These are phyloP conservation scores for Saturnispora hagleri DNA, from an alignment of 805 yeast species.

Conservation along the genomic window DNA sequence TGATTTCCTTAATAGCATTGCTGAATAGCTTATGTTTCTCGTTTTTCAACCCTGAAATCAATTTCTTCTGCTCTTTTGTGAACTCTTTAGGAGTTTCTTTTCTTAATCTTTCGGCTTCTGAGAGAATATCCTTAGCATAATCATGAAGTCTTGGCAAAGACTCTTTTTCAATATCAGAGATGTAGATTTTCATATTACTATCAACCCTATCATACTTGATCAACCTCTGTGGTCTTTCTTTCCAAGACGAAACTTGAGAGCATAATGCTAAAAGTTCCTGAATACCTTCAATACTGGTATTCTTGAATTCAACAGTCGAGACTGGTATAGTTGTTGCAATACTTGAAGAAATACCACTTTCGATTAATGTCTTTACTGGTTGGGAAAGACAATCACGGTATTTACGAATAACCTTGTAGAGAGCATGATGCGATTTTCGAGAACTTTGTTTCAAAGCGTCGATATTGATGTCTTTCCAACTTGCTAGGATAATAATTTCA, in stretches of 20 bases:
- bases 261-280: conserved; percentile 20
- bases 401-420: conserved; percentile 77
- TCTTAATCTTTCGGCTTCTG: conserved; percentile 52
- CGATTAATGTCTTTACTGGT: conserved; percentile 47
- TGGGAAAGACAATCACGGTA: conserved; percentile 56
- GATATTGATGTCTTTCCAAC: conserved; percentile 95
- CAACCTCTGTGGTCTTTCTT: conserved; percentile 46
- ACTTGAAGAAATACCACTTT: conserved; percentile 39
- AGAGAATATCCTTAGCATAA: conserved; percentile 44
- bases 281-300: conserved; percentile 3
- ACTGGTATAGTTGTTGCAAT: conserved; percentile 4
- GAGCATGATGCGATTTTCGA: conserved; percentile 71
- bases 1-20: conserved; percentile 65
- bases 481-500: conserved; percentile 81
- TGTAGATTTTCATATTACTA: conserved; percentile 47
- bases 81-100: conserved; percentile 68
- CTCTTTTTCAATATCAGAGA: conserved; percentile 26
- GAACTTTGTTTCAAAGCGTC: conserved; percentile 94
- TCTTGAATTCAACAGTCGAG: not conserved
- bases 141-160: conserved; percentile 41
- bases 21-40: conserved; percentile 74
- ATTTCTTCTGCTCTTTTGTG: conserved; percentile 68
- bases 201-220: conserved; percentile 41
- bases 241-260: conserved; percentile 38
- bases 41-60: conserved; percentile 60